Percentiles rank a stretch among this genome's conserved stretches.
phyloP scores from a whole-genome alignment of 495 filamentous ascomycete genomes.

The Staphylotrichum tortipilum region DNA sequence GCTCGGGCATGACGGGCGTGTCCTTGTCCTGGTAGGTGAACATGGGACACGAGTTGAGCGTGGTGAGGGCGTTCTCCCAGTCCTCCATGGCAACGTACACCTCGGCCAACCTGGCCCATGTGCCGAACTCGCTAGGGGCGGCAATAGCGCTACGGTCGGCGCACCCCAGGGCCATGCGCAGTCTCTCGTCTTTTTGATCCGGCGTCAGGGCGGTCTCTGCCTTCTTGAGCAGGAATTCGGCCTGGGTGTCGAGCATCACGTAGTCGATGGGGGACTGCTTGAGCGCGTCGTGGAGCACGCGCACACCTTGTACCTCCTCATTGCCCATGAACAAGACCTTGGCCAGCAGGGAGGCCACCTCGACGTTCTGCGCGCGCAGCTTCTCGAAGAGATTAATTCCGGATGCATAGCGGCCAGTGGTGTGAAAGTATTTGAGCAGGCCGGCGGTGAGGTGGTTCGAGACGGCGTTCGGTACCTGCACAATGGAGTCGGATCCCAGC shows the following conservation, averaged over 20 bases:
- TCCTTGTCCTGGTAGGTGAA: constrained; percentile 99
- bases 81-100: constrained; percentile 87
- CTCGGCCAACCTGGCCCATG: constrained; percentile 89
- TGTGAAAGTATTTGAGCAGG: constrained; percentile 92
- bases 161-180: constrained; percentile 78
- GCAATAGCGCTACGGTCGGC: constrained; percentile 90
- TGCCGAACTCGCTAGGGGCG: constrained; percentile 92
- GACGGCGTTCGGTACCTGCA: constrained; percentile 93
- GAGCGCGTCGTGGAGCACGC: constrained; percentile 76
- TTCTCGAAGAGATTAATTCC: constrained; percentile 98
- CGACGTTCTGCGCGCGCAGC: constrained; percentile 77
- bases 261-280: constrained; percentile 94
- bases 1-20: constrained; percentile 85
- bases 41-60: constrained; percentile 98
- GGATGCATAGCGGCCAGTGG: constrained; percentile 87
- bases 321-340: constrained; percentile 86
- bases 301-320: constrained; percentile 90
- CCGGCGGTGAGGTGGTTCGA: constrained; percentile 92
- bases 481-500: constrained; percentile 91
- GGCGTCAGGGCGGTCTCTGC: constrained; percentile 43
- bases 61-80: constrained; percentile 88
- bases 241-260: constrained; percentile 84
- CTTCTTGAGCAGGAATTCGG: constrained; percentile 85
- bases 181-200: constrained; percentile 47
- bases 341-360: constrained; percentile 86